phyloP scores from a whole-genome alignment of 1,139 yeast genomes.

The Hansenula anomala region DNA sequence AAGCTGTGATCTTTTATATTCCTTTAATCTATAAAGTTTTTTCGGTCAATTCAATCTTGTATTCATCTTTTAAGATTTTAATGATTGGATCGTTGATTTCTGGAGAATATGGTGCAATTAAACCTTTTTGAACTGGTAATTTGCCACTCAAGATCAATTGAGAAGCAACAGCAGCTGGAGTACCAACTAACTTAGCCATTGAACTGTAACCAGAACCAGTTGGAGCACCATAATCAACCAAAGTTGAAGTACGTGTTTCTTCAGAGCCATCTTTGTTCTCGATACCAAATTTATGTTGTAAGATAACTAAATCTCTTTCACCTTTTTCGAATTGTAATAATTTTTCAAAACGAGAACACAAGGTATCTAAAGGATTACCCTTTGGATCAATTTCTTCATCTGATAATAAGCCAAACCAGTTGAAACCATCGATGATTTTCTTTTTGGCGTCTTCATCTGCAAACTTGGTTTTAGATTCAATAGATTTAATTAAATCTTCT shows the following conservation, averaged over 20 bases:
- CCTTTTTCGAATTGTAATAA: constrained; percentile 95
- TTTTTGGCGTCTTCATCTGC: constrained; percentile 77
- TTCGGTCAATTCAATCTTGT: constrained; percentile 84
- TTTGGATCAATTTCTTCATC: constrained; percentile 74
- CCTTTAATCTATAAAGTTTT: constrained; percentile 43
- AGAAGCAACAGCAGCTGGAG: constrained; percentile 96
- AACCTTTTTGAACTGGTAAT: constrained; percentile 55
- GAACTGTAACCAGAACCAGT: constrained; percentile 94
- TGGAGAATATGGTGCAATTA: constrained; percentile 89
- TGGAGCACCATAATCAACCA: constrained; percentile 91
- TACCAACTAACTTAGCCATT: constrained; percentile 98
- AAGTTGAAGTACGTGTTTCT: constrained; percentile 91
- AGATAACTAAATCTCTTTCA: constrained; percentile 91
- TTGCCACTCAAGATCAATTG: constrained; percentile 77
- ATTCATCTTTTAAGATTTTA: constrained; percentile 85
- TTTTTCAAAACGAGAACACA: constrained; percentile 93
- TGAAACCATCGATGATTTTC: constrained; percentile 82
- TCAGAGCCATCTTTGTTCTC: constrained; percentile 91
- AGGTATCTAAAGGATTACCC: constrained; percentile 91
- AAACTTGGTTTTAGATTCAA: constrained; percentile 75
- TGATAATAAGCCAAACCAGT: constrained; percentile 92
- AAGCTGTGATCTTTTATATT: too few species aligned
- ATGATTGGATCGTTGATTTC: constrained; percentile 87
- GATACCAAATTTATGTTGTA: constrained; percentile 97
- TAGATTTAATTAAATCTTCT: constrained; percentile 69